Conservation (phyloP, 2,329 filamentous ascomycete species). For the Celoporthe dispersa region DNA sequence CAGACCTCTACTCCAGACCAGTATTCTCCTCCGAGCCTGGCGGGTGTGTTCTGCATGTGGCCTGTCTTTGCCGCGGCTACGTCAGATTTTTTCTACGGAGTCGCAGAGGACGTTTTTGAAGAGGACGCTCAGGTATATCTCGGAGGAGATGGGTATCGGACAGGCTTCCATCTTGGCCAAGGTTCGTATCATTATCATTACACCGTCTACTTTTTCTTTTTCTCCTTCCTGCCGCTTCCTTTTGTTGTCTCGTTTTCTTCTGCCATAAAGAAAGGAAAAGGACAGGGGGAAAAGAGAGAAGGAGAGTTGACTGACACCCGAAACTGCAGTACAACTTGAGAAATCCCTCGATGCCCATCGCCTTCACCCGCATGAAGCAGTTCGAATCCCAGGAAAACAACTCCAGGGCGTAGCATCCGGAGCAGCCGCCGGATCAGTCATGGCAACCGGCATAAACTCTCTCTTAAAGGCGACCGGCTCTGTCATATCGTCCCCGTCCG, state of each 20-base stretch:
- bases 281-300: too few species aligned
- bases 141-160: conserved; percentile 30
- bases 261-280: too few species aligned
- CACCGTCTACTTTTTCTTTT: neutral
- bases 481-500: conserved; percentile 11
- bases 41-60: conserved; percentile 29
- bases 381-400: conserved; percentile 24
- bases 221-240: neutral
- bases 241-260: neutral
- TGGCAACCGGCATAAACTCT: conserved; percentile 20
- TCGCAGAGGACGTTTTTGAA: conserved; percentile 26
- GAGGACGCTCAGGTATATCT: conserved; percentile 27
- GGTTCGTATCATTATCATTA: conserved; percentile 12
- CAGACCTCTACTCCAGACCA: neutral
- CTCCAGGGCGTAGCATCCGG: conserved; percentile 24
- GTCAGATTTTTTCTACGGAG: conserved; percentile 26
- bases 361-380: conserved; percentile 29
- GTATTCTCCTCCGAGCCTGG: conserved; percentile 22
- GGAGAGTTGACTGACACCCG: neutral
- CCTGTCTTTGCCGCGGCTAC: conserved; percentile 29
- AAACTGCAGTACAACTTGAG: conserved; percentile 23
- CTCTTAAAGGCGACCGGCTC: conserved; percentile 16
- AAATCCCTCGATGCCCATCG: conserved; percentile 28
- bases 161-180: conserved; percentile 28
- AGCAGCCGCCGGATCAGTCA: conserved; percentile 22